Conservation (phyloP, 202 grass and related monocot species). For the Cymbopogon flexuosus region DNA sequence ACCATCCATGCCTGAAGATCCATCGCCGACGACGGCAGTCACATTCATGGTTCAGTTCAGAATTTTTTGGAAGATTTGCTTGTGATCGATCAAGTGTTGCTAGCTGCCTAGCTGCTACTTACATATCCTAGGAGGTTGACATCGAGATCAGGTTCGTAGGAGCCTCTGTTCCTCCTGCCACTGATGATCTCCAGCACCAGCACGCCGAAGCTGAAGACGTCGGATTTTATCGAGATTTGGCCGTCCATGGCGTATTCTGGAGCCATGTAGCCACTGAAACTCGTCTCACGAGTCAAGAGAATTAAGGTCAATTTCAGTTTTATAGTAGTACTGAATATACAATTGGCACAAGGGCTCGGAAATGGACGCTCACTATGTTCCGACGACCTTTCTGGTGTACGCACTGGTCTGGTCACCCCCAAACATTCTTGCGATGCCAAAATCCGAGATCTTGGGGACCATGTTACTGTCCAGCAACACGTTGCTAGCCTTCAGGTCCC, state of each 20-base stretch:
- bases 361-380: conserved; percentile 38
- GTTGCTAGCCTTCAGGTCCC: conserved; percentile 50
- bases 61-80: neutral
- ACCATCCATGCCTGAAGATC: conserved; percentile 40
- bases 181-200: conserved; percentile 55
- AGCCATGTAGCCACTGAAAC: conserved; percentile 60
- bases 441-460: conserved; percentile 45
- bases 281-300: neutral
- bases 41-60: neutral
- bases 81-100: too few species aligned
- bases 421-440: conserved; percentile 45
- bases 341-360: neutral
- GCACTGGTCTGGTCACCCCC: conserved; percentile 39
- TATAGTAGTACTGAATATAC: neutral
- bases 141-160: conserved; percentile 36
- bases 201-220: conserved; percentile 70
- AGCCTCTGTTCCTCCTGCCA: conserved; percentile 47
- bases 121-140: conserved; percentile 56
- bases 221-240: conserved; percentile 53
- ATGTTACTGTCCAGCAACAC: conserved; percentile 42
- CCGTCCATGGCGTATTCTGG: conserved; percentile 67
- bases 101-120: neutral
- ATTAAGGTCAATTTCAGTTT: neutral
- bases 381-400: conserved; percentile 36
- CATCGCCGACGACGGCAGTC: neutral